Conservation (phyloP, 2,329 filamentous ascomycete species). For the Hymenoscyphus fructigenus region DNA sequence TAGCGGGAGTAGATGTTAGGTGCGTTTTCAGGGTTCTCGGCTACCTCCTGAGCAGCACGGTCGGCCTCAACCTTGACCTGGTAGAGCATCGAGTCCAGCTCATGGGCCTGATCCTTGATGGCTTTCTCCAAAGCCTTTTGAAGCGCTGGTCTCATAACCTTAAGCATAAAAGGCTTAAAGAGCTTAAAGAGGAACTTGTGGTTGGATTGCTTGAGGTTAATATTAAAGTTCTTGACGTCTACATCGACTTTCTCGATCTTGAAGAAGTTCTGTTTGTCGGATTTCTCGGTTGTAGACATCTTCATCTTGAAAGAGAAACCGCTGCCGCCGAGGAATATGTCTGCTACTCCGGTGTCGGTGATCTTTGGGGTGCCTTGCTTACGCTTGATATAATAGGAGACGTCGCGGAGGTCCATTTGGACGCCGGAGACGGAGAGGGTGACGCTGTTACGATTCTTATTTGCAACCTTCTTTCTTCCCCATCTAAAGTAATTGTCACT, state of each 20-base stretch:
- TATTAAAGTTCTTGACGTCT: constrained; percentile 74
- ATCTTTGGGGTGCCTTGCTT: constrained; percentile 91
- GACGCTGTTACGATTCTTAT: constrained; percentile 75
- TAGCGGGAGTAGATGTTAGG: constrained; percentile 89
- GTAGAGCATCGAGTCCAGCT: constrained; percentile 71
- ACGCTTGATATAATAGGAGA: constrained; percentile 92
- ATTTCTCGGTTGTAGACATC: constrained; percentile 75
- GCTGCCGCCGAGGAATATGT: constrained; percentile 81
- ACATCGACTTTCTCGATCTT: constrained; percentile 89
- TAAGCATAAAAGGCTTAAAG: constrained; percentile 84
- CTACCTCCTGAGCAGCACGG: constrained; percentile 62
- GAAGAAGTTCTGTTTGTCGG: constrained; percentile 81
- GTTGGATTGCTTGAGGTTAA: constrained; percentile 92
- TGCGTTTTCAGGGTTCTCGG: constrained; percentile 67
- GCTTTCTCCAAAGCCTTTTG: constrained; percentile 87
- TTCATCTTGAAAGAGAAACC: constrained; percentile 92
- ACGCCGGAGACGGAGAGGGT: constrained; percentile 86
- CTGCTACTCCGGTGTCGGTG: constrained; percentile 83
- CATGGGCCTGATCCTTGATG: constrained; percentile 77
- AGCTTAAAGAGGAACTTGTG: constrained; percentile 88
- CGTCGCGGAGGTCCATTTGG: constrained; percentile 87
- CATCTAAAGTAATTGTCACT: constrained; percentile 94
- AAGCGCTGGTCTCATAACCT: constrained; percentile 77
- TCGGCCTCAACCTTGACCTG: constrained; percentile 82
- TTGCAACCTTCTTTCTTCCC: constrained; percentile 84